These are phyloP conservation scores for Porodaedalea pini DNA, from an alignment of 1,284 basidiomycete genomes.

Conservation along the genomic window DNA sequence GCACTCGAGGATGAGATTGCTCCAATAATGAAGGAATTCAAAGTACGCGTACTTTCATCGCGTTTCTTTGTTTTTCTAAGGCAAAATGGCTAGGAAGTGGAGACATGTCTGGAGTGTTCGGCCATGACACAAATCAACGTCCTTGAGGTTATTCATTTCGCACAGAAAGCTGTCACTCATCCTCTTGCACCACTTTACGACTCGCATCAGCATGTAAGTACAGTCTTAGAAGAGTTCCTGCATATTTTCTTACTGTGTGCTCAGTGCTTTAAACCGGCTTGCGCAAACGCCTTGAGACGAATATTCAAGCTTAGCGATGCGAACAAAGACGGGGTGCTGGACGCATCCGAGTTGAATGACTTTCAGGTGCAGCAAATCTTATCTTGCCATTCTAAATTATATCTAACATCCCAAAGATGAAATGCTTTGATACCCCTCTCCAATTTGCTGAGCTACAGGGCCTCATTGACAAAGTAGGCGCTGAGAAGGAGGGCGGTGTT, in stretches of 20 bases:
- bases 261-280: conserved; percentile 91
- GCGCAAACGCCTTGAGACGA: conserved; percentile 81
- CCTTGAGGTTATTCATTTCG: conserved; percentile 99
- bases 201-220: conserved; percentile 83
- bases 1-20: conserved; percentile 92
- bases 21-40: conserved; percentile 97
- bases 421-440: conserved; percentile 92
- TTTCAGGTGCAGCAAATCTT: conserved; percentile 69
- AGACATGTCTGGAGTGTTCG: conserved; percentile 97
- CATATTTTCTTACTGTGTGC: conserved; percentile 15
- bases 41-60: conserved; percentile 47
- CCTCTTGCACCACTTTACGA: conserved; percentile 97
- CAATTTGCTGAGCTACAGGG: conserved; percentile 92
- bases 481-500: conserved; percentile 67
- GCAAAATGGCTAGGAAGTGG: conserved; percentile 73
- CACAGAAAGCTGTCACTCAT: conserved; percentile 96
- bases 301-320: conserved; percentile 96
- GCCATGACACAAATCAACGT: conserved; percentile 89
- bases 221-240: conserved; percentile 24
- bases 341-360: conserved; percentile 90
- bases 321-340: conserved; percentile 92
- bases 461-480: conserved; percentile 81
- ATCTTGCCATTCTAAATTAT: conserved; percentile 13
- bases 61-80: conserved; percentile 15
- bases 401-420: conserved; percentile 31